Evolutionary conservation across 2,329 filamentous ascomycete genomes (phyloP).

Genomic region (Colletotrichum siamense): DNA sequence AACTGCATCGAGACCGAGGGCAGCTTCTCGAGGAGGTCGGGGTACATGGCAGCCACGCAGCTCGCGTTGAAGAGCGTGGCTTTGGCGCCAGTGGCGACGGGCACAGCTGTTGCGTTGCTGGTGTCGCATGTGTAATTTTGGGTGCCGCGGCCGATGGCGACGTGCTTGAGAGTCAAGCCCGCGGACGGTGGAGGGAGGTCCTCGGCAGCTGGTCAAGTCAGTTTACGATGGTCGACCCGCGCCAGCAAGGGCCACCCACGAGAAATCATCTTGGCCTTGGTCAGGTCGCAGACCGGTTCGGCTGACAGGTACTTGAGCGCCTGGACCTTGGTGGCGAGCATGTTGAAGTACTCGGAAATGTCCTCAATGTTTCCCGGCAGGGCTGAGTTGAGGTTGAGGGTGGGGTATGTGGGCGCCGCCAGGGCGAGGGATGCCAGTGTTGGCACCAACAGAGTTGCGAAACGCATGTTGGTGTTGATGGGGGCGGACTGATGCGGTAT

Average conservation of each 20-base stretch:
- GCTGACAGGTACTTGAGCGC: slow-evolving; percentile 44
- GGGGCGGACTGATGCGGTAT: neutral
- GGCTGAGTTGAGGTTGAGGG: slow-evolving; percentile 42
- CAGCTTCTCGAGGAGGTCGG: slow-evolving; percentile 68
- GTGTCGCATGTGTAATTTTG: slow-evolving; percentile 91
- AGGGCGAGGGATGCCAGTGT: slow-evolving; percentile 50
- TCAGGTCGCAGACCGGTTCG: slow-evolving; percentile 59
- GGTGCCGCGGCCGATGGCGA: slow-evolving; percentile 86
- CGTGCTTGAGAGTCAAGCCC: slow-evolving; percentile 73
- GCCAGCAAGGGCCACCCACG: slow-evolving; percentile 38
- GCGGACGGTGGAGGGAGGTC: slow-evolving; percentile 65
- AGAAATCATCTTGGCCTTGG: slow-evolving; percentile 54
- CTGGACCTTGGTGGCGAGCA: slow-evolving; percentile 61
- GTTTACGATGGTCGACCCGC: slow-evolving; percentile 1
- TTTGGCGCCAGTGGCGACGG: slow-evolving; percentile 73
- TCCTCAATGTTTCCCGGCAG: slow-evolving; percentile 43
- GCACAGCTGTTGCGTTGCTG: slow-evolving; percentile 62
- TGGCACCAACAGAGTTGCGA: slow-evolving; percentile 51
- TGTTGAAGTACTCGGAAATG: slow-evolving; percentile 67
- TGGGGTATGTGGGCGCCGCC: slow-evolving; percentile 53
- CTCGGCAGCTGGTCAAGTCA: slow-evolving; percentile 52
- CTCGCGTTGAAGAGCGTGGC: slow-evolving; percentile 89
- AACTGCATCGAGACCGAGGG: slow-evolving; percentile 74
- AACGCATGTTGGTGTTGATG: slow-evolving; percentile 50
- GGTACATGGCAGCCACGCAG: slow-evolving; percentile 75